phyloP scores from a whole-genome alignment of 2,329 filamentous ascomycete species.

The Furcasterigmium sp. region DNA sequence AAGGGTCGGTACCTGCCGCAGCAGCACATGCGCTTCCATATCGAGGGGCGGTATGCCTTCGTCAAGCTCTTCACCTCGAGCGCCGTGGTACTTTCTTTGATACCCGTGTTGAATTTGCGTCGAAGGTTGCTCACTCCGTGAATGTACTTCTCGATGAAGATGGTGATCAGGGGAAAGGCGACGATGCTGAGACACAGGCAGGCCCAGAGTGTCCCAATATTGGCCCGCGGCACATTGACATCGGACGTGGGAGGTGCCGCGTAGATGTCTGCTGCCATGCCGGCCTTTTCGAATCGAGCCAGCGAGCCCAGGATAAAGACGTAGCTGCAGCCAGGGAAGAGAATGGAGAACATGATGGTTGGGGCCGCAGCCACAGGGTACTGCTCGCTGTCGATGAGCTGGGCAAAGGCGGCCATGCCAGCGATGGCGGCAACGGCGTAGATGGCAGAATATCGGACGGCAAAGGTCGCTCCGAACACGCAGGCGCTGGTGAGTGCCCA shows the following conservation, averaged over 20 bases:
- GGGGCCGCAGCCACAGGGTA: slow-evolving; percentile 1
- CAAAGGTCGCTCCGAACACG: slow-evolving; percentile 37
- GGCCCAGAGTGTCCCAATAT: neutral
- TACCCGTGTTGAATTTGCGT: slow-evolving; percentile 12
- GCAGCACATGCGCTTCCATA: slow-evolving; percentile 16
- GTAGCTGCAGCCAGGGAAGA: slow-evolving; percentile 22
- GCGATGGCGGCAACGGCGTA: slow-evolving; percentile 15
- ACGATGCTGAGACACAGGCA: slow-evolving; percentile 2
- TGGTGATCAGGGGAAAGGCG: neutral
- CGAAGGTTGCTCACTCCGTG: slow-evolving; percentile 45
- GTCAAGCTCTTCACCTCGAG: slow-evolving; percentile 9
- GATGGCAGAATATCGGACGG: slow-evolving; percentile 15
- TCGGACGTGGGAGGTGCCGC: slow-evolving; percentile 12
- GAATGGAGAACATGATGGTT: slow-evolving; percentile 12
- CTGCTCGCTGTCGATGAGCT: neutral
- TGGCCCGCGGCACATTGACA: slow-evolving; percentile 13
- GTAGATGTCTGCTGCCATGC: slow-evolving; percentile 10
- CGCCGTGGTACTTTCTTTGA: slow-evolving; percentile 21
- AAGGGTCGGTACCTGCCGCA: slow-evolving; percentile 12
- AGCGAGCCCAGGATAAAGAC: slow-evolving; percentile 20
- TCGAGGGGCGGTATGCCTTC: slow-evolving; percentile 16
- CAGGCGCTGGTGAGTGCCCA: slow-evolving; percentile 53
- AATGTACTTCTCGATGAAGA: slow-evolving; percentile 4
- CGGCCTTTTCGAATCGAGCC: slow-evolving; percentile 13
- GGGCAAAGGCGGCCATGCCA: slow-evolving; percentile 12